Percentiles rank a stretch among this genome's conserved stretches.
These are phyloP conservation scores for Diaporthe australafricana DNA, from an alignment of 2,329 filamentous ascomycete species.

Conservation along the genomic window DNA sequence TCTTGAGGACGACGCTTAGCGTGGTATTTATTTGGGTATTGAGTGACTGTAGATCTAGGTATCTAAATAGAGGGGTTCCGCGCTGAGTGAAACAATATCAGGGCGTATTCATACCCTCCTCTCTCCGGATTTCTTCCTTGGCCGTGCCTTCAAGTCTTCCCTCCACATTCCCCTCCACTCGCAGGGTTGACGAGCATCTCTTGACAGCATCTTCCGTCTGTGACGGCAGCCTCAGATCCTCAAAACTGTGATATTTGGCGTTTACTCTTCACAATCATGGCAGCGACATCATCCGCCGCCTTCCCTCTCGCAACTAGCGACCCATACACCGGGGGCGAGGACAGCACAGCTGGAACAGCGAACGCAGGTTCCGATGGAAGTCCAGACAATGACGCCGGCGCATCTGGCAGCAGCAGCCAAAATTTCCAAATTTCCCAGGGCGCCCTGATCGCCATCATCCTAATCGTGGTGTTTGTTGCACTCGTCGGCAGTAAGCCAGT, in stretches of 20 bases:
- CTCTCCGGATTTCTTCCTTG: slow-evolving; percentile 10
- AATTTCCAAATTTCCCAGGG: slow-evolving; percentile 74
- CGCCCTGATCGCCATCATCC: slow-evolving; percentile 79
- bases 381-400: slow-evolving; percentile 69
- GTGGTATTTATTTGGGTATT: slow-evolving; percentile 24
- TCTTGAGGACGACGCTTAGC: slow-evolving; percentile 12
- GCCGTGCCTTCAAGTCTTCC: not conserved
- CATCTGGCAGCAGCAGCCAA: slow-evolving; percentile 68
- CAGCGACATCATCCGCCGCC: slow-evolving; percentile 47
- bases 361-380: slow-evolving; percentile 39
- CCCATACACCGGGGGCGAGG: slow-evolving; percentile 49
- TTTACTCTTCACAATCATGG: slow-evolving; percentile 49
- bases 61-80: slow-evolving; percentile 34
- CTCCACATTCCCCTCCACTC: not conserved
- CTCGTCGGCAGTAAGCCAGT: slow-evolving; percentile 73
- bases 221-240: not conserved
- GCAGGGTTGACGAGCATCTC: slow-evolving; percentile 6
- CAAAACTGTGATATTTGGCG: not conserved
- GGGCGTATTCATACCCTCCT: not conserved
- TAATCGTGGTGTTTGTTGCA: slow-evolving; percentile 75
- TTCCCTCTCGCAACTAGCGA: slow-evolving; percentile 59
- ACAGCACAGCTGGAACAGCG: slow-evolving; percentile 46
- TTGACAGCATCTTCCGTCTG: slow-evolving; percentile 6
- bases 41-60: slow-evolving; percentile 20
- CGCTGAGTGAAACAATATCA: slow-evolving; percentile 3